Base-by-base conservation (phyloP, 495 filamentous ascomycete genomes). In the Hyaloscypha bicolor region DNA sequence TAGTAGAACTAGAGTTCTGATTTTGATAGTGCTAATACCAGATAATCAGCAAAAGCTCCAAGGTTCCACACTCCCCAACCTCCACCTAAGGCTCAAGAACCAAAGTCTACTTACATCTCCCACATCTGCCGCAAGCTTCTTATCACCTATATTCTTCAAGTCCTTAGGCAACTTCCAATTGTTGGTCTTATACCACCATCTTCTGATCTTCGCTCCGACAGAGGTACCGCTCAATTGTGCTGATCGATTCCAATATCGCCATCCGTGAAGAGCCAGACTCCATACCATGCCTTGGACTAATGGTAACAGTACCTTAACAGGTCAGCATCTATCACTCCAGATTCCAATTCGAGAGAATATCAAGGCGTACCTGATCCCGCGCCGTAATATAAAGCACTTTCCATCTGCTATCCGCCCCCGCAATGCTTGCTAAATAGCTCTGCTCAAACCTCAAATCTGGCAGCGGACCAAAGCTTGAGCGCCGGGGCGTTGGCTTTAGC, bases 401-500 rank as follows among this genome's bases (percentile, higher is more conserved):
- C 77, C 89, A 87, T 87, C 86, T 92, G 31, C 86, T 88, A 65
- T 95, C 85, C 25, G 92, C 92, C 59, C 85, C 81, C 69, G 87
- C 85, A 63, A 99, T 87, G 75, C 92, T 94, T 57, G 89, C 89
- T 51, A 99, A 82, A 74, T 98, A 98, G 79, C 93, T 96, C 84
- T 99, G 95, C 81, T 99, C 95, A 77, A 98, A 98, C 60, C 95
- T 84, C 70, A 99, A 79, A 78, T 99, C 95, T 2, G 95, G 95
- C 72, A 99, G 79, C 1, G 96, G 94, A 60, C 92, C 92, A 65
- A 97, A 86, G 42, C 78, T 65, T 8, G 69, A 62, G 16, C 74
- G 79, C n/a, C 87, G 81, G 14, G 83, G 79, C 32, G 78, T 61
- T 3, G 87, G 83, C 60, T 78, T 80, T 62, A 91, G 72, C 52